A percentile compares a stretch with the other conserved stretches of the same genome.
Conservation (phyloP, 768 basidiomycete species). For the Kwoniella dejecticola region DNA sequence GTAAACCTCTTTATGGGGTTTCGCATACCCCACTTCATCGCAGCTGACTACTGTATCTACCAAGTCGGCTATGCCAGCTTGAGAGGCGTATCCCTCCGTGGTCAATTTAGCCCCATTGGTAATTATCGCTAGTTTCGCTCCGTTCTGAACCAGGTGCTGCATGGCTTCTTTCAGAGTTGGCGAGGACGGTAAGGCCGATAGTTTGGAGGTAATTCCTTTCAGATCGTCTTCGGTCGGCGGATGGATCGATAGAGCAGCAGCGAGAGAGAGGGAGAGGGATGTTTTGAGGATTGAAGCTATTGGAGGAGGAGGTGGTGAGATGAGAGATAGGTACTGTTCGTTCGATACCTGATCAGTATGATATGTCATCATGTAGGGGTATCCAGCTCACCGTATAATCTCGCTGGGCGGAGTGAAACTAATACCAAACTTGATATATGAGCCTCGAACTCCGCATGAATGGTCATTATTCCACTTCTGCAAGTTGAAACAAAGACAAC, state of each 20-base stretch:
- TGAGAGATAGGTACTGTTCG: conserved; percentile 31
- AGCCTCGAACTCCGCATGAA: too few relatives aligned
- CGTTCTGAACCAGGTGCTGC: neutral
- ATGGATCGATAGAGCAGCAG: conserved; percentile 23
- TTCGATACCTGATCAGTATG: too few relatives aligned
- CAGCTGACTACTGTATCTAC: conserved; percentile 34
- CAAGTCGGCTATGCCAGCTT: conserved; percentile 17
- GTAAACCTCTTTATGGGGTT: conserved; percentile 34
- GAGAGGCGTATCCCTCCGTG: conserved; percentile 28
- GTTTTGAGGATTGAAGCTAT: conserved; percentile 36
- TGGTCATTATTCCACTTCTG: neutral
- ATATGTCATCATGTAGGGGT: too few relatives aligned
- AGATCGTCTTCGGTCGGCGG: conserved; percentile 13
- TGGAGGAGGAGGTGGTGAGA: conserved; percentile 35
- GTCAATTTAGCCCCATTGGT: conserved; percentile 36
- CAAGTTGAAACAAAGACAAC: neutral
- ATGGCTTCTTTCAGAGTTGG: conserved; percentile 20
- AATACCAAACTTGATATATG: neutral
- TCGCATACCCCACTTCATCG: conserved; percentile 34
- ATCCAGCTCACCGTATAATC: conserved; percentile 44
- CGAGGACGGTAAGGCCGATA: conserved; percentile 23
- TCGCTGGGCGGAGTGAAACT: conserved; percentile 43
- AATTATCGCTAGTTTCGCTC: conserved; percentile 29
- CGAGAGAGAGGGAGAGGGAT: conserved; percentile 21
- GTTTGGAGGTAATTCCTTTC: conserved; percentile 13